phyloP scores from a whole-genome alignment of 768 basidiomycete species.

The Auricularia cornea region DNA sequence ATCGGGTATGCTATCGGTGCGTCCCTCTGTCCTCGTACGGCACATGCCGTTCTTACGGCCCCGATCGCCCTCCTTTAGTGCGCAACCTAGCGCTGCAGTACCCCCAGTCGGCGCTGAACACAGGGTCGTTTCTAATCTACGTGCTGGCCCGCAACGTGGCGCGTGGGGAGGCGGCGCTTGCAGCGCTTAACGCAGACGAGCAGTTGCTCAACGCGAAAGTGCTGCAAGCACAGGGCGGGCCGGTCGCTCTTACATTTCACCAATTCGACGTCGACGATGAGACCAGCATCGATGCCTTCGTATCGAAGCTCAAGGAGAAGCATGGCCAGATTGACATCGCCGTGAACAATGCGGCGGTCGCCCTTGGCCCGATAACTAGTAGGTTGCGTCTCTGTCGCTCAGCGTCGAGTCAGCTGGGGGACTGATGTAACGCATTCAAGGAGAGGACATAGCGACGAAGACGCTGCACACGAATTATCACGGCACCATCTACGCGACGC shows the following conservation, averaged over 20 bases:
- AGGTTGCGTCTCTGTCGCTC: too few relatives aligned
- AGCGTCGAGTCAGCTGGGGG: neutral
- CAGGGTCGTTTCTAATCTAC: neutral
- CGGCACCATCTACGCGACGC: neutral
- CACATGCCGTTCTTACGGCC: neutral
- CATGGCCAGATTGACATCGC: conserved; percentile 14
- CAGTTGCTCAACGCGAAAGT: neutral
- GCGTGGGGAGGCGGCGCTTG: neutral
- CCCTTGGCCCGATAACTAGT: too few relatives aligned
- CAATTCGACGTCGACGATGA: conserved; percentile 12
- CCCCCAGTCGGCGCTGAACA: neutral
- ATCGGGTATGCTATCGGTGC: neutral
- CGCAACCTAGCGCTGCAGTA: neutral
- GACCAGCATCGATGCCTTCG: conserved; percentile 10
- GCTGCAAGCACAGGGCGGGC: neutral
- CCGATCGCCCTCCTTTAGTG: neutral
- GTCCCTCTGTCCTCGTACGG: neutral
- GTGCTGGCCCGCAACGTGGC: neutral
- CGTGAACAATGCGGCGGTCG: conserved; percentile 14
- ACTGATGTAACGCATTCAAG: too few relatives aligned
- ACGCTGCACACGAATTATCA: neutral
- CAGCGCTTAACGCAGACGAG: neutral
- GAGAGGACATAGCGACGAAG: neutral
- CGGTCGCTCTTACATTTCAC: neutral
- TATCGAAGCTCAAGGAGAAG: neutral